Conservation (phyloP, 1,284 basidiomycete species). For the Malassezia nana region DNA sequence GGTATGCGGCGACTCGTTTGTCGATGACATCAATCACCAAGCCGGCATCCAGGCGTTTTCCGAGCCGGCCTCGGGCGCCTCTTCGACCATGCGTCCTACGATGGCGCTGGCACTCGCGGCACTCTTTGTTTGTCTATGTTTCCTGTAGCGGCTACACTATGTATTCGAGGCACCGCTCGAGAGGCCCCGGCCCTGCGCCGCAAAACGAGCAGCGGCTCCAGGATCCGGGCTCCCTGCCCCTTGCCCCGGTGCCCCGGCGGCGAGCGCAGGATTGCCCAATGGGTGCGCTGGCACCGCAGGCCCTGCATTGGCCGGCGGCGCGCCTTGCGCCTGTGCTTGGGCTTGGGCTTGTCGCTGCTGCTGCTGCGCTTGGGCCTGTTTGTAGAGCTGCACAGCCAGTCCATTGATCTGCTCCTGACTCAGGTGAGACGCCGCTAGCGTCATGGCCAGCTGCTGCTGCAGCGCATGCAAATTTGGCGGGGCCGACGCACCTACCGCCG, state of each 20-base stretch:
- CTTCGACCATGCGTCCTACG: no score
- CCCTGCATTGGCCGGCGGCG: no score
- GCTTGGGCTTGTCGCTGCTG: background rate
- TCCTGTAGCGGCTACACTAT: background rate
- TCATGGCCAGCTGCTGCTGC: slow-evolving; percentile 36
- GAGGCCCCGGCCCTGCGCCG: background rate
- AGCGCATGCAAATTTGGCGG: slow-evolving; percentile 35
- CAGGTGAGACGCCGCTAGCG: slow-evolving; percentile 28
- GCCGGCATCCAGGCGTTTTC: slow-evolving; percentile 9
- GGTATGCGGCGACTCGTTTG: slow-evolving; percentile 19
- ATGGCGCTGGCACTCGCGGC: no score
- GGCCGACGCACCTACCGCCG: slow-evolving; percentile 11
- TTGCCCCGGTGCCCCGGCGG: no score
- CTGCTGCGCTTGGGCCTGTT: slow-evolving; percentile 30
- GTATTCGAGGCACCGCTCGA: background rate
- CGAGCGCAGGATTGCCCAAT: no score
- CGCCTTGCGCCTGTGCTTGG: background rate
- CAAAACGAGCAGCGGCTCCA: background rate
- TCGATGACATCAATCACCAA: slow-evolving; percentile 10
- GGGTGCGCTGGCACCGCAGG: no score
- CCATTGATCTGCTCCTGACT: slow-evolving; percentile 37
- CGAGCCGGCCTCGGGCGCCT: background rate
- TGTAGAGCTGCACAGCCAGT: slow-evolving; percentile 34
- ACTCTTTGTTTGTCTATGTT: no score
- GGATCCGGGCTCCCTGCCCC: background rate